Conservation (phyloP, 2,329 filamentous ascomycete genomes). For the Fusarium pseudoanthophilum region DNA sequence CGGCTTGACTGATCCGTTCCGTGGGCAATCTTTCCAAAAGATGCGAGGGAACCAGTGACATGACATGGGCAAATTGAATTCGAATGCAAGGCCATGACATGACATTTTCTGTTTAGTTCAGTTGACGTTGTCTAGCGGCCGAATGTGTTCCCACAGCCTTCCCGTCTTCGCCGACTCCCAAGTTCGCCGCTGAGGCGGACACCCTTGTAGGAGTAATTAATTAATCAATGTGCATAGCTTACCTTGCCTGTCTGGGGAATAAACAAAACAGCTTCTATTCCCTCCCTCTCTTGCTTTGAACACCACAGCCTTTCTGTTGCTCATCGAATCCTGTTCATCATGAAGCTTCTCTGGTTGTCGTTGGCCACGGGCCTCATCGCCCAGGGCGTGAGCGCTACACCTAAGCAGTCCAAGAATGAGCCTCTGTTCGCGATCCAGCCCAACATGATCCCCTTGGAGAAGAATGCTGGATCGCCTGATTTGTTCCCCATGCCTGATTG, state of each 20-base stretch:
- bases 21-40: not conserved
- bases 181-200: not conserved
- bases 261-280: constrained; percentile 17
- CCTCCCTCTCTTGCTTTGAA: not conserved
- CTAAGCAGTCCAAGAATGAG: constrained; percentile 10
- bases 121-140: constrained; percentile 1
- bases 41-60: not conserved
- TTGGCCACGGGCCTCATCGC: constrained; percentile 40
- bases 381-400: constrained; percentile 23
- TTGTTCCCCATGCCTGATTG: constrained; percentile 73
- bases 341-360: constrained; percentile 38
- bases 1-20: not conserved
- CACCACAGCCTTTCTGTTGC: not conserved
- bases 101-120: not conserved
- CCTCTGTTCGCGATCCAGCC: constrained; percentile 40
- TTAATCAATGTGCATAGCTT: not conserved
- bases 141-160: not conserved
- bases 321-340: constrained; percentile 6
- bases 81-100: not conserved
- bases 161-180: not conserved
- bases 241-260: not conserved
- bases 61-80: not conserved
- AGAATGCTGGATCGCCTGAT: constrained; percentile 50
- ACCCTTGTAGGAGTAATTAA: not conserved
- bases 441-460: constrained; percentile 49